A percentile compares a stretch with the other conserved stretches of the same genome.
Conservation (phyloP, 192 early-diverging fungal genomes). For the Gonapodya sp. region DNA sequence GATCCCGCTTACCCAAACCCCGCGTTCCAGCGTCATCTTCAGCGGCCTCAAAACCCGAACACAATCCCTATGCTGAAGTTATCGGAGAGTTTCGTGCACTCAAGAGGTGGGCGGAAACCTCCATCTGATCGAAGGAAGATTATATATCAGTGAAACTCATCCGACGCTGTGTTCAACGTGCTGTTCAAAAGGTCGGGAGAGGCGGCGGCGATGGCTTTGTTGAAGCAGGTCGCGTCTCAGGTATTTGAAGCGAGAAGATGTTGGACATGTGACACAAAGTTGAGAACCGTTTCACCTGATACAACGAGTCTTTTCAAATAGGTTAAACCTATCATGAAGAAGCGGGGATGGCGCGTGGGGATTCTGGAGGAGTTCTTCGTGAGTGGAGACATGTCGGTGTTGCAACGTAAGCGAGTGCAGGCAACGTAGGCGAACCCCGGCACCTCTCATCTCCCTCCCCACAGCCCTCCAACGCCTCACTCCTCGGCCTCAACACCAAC, state of each 20-base stretch:
- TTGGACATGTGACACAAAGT: no score
- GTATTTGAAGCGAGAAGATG: no score
- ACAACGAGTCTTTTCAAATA: constrained; percentile 14
- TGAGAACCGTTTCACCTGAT: no score
- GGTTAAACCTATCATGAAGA: constrained; percentile 63
- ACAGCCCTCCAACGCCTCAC: neutral
- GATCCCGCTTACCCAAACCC: neutral
- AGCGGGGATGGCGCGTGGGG: constrained; percentile 43
- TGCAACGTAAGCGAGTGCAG: no score
- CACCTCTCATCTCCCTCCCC: neutral
- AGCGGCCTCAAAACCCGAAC: neutral
- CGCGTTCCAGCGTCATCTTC: neutral
- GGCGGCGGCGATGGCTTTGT: neutral
- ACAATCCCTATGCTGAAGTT: neutral
- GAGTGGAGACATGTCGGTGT: no score
- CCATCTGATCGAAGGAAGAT: no score
- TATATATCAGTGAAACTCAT: no score
- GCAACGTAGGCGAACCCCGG: no score
- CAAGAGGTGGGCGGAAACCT: neutral
- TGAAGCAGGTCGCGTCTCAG: neutral
- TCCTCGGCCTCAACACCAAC: constrained; percentile 65
- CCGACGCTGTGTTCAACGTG: no score
- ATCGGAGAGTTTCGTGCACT: neutral
- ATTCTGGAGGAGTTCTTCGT: constrained; percentile 20
- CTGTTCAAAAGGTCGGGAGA: neutral